phyloP scores from a whole-genome alignment of 495 filamentous ascomycete genomes.

The Emericellopsis terricola region DNA sequence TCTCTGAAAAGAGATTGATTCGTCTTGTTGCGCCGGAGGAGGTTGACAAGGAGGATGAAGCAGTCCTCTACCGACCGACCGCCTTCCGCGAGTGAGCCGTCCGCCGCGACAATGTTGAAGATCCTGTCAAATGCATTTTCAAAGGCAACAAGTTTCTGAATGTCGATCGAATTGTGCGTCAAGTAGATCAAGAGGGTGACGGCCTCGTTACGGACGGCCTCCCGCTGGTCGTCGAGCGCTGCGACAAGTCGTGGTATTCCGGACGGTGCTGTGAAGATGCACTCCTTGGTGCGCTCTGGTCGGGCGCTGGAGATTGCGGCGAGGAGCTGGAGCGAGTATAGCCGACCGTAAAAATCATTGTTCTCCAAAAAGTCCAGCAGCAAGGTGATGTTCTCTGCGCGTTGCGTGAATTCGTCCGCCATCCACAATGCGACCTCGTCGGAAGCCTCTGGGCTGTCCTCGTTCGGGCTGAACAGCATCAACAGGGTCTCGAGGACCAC shows the following conservation, averaged over 20 bases:
- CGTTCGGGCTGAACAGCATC: slow-evolving; percentile 60
- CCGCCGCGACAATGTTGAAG: slow-evolving; percentile 61
- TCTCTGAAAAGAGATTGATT: slow-evolving; percentile 94
- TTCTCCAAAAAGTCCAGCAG: slow-evolving; percentile 79
- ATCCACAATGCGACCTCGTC: slow-evolving; percentile 95
- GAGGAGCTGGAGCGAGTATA: slow-evolving; percentile 85
- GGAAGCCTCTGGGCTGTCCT: slow-evolving; percentile 66
- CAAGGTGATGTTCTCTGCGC: slow-evolving; percentile 92
- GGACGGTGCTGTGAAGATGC: slow-evolving; percentile 69
- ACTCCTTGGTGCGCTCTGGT: slow-evolving; percentile 91
- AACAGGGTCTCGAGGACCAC: slow-evolving; percentile 85
- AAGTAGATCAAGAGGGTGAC: slow-evolving; percentile 31
- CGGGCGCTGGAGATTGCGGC: slow-evolving; percentile 70
- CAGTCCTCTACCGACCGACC: slow-evolving; percentile 90
- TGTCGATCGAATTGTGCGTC: slow-evolving; percentile 34
- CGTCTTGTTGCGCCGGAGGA: slow-evolving; percentile 72
- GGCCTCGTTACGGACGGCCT: slow-evolving; percentile 71
- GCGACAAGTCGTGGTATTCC: slow-evolving; percentile 77
- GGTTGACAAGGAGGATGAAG: slow-evolving; percentile 77
- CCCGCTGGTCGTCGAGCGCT: slow-evolving; percentile 66
- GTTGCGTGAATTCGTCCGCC: slow-evolving; percentile 94
- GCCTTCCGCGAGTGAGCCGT: slow-evolving; percentile 69
- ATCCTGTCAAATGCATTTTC: slow-evolving; percentile 82
- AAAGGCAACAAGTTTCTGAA: slow-evolving; percentile 89
- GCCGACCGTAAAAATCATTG: slow-evolving; percentile 77